A percentile compares a stretch with the other conserved stretches of the same genome.
Conservation (phyloP, 176 grass and related monocot species). For the Hsuehochloa calcarea region DNA sequence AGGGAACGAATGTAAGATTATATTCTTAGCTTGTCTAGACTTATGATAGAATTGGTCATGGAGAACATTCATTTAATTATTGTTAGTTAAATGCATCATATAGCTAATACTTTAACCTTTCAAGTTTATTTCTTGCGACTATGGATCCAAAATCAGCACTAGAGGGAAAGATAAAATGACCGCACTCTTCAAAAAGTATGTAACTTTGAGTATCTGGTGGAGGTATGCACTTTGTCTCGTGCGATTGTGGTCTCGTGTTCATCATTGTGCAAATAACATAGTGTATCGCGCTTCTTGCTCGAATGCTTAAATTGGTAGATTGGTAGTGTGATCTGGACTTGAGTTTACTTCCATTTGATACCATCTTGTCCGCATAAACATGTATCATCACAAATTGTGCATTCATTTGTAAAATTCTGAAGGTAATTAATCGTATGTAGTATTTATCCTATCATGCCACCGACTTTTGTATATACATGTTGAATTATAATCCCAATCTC, state of each 20-base stretch:
- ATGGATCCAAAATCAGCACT: conserved; percentile 43
- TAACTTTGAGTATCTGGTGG: conserved; percentile 37
- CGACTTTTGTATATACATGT: too few species aligned
- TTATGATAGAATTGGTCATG: conserved; percentile 10
- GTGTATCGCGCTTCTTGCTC: neutral
- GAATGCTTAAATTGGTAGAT: conserved; percentile 2
- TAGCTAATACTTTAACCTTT: conserved; percentile 33
- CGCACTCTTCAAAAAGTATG: conserved; percentile 70
- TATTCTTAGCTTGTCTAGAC: conserved; percentile 25
- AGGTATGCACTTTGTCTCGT: conserved; percentile 63
- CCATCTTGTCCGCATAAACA: conserved; percentile 10
- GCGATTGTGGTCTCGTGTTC: neutral
- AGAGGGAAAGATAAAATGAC: conserved; percentile 54
- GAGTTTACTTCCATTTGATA: conserved; percentile 1
- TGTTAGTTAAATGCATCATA: conserved; percentile 8
- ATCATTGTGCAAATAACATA: conserved; percentile 7
- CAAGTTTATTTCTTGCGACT: conserved; percentile 35
- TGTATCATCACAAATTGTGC: conserved; percentile 17
- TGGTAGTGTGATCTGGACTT: neutral
- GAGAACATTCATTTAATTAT: conserved; percentile 7
- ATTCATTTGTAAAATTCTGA: neutral
- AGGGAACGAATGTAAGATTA: conserved; percentile 60
- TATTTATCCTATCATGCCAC: too few species aligned
- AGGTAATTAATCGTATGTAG: too few species aligned
- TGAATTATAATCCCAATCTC: too few species aligned